Conservation (phyloP, 2,329 filamentous ascomycete genomes). For the Rhynchosporium graminicola region DNA sequence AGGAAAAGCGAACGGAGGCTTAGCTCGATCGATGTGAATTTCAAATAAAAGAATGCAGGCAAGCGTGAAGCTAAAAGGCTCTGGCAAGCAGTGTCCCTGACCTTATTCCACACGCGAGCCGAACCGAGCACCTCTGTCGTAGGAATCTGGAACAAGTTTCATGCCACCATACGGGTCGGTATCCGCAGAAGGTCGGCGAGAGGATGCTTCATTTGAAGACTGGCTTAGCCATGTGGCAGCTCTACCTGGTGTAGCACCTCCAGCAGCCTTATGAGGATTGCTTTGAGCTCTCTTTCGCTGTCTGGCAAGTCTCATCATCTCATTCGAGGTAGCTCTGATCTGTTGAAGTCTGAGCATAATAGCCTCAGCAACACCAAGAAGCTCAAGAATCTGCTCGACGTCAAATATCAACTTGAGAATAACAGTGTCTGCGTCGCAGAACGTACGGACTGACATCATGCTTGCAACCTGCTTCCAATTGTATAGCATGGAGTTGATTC, state of each 20-base stretch:
- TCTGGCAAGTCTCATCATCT: constrained; percentile 32
- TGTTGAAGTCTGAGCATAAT: constrained; percentile 37
- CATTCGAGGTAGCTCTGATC: constrained; percentile 32
- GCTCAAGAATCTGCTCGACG: constrained; percentile 49
- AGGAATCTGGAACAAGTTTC: constrained; percentile 33
- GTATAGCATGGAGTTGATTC: constrained; percentile 46
- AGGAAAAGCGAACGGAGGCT: neutral
- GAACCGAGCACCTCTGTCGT: constrained; percentile 13
- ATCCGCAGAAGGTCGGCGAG: constrained; percentile 15
- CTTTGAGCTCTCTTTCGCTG: constrained; percentile 20
- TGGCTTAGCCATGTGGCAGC: constrained; percentile 22
- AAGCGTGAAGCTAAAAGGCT: no score
- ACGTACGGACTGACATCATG: constrained; percentile 51
- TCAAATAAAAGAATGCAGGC: no score
- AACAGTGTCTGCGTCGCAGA: constrained; percentile 50
- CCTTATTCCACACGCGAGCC: no score
- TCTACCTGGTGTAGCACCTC: constrained; percentile 14
- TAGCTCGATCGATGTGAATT: no score
- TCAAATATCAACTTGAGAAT: constrained; percentile 52
- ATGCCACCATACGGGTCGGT: constrained; percentile 29
- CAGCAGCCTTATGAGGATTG: constrained; percentile 5
- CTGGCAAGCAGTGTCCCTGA: no score
- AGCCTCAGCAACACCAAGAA: constrained; percentile 43
- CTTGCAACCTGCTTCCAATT: constrained; percentile 50
- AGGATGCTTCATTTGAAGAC: constrained; percentile 14